Conservation (phyloP, 345 rosid species). For the Boechera divaricarpa region DNA sequence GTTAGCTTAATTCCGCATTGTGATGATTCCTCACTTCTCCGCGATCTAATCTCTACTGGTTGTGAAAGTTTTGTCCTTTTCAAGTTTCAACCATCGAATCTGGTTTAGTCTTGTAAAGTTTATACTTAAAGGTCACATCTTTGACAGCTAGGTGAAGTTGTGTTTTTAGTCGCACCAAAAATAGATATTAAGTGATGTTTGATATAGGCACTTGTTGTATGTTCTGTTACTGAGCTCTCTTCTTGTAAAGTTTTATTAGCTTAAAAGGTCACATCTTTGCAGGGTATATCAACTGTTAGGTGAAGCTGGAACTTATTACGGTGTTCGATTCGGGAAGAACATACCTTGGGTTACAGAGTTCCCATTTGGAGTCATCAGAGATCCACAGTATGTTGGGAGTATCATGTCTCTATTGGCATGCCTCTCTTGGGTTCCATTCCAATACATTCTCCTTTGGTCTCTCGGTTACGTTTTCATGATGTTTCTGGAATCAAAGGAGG, state of each 20-base stretch:
- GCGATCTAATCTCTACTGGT: constrained; percentile 6
- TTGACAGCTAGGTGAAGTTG: constrained; percentile 5
- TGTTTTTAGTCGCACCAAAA: background rate
- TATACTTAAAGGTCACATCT: constrained; percentile 19
- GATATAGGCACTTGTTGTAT: background rate
- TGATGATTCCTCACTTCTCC: background rate
- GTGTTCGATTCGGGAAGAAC: constrained; percentile 81
- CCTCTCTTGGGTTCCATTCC: constrained; percentile 79
- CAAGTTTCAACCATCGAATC: constrained; percentile 9
- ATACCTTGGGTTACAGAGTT: constrained; percentile 87
- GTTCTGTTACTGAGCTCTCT: background rate
- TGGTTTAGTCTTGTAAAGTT: constrained; percentile 6
- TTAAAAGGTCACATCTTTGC: constrained; percentile 32
- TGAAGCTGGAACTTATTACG: constrained; percentile 90
- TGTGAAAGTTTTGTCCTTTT: constrained; percentile 13
- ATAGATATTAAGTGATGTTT: background rate
- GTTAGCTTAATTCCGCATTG: background rate
- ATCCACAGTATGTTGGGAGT: constrained; percentile 95
- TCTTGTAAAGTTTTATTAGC: background rate
- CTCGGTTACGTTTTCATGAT: constrained; percentile 80
- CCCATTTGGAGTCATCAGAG: constrained; percentile 86
- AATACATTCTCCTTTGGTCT: constrained; percentile 75
- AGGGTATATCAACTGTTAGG: constrained; percentile 93
- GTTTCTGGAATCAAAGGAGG: constrained; percentile 68
- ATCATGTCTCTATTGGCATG: constrained; percentile 78